Base-by-base conservation (phyloP, 2,329 filamentous ascomycete species). In the Pleomassaria siparia region DNA sequence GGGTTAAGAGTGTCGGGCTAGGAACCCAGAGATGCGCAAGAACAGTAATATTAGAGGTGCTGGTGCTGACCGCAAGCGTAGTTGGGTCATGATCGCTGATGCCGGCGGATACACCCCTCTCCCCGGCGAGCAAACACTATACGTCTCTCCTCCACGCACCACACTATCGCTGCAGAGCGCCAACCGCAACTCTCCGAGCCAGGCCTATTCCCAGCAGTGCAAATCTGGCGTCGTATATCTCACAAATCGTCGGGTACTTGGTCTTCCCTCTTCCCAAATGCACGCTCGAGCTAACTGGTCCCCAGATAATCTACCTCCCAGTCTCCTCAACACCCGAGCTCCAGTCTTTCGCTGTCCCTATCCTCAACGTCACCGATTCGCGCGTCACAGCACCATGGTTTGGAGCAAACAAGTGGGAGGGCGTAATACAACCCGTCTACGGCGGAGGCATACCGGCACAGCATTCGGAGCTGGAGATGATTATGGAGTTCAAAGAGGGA, bases 11-110 rank as follows among this genome's bases (percentile, higher is more conserved):
- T 35, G 15, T 26, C n/a, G n/a, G n/a, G n/a, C n/a, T n/a, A n/a
- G 20, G 20, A 16, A n/a, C 46, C 37, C 6, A 37, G 33, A 37
- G 8, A 62, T 54, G 58, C 59, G 51, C 41, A 67, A 63, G 53
- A 55, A n/a, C n/a, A n/a, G n/a, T n/a, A n/a, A n/a, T n/a, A n/a
- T n/a, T n/a, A n/a, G n/a, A n/a, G n/a, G n/a, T n/a, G n/a, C 43
- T 42, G 64, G 58, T 49, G 55, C 66, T 70, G 55, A 69, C 51
- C 53, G 62, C 29, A 68, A 67, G 47, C 60, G 60, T 69, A 89
- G 86, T 70, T 96, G 92, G 92, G 92, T 96, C 37, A 96, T 96
- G 91, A 84, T 95, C 64, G 84, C 87, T 65, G 82, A 87, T 65
- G 68, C 70, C 40, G 75, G 80, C 51, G 84, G 86, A 49, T 94